A percentile compares a stretch with the other conserved stretches of the same genome.
phyloP scores from a whole-genome alignment of 2,329 filamentous ascomycete genomes.

The Aspergillus thermomutatus region DNA sequence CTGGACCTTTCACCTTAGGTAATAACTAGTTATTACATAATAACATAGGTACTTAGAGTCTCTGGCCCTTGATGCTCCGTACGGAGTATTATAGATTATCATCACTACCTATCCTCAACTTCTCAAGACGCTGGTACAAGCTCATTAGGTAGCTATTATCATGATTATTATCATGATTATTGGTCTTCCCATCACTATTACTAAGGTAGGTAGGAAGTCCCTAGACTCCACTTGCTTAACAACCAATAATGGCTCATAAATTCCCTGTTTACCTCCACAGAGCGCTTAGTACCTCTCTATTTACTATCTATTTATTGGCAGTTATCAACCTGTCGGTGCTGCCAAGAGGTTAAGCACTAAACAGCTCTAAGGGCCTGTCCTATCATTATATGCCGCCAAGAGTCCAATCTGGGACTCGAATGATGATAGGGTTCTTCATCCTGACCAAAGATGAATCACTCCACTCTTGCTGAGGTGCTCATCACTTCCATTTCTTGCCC shows the following conservation, averaged over 20 bases:
- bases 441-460: neutral
- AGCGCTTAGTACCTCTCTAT: too few species aligned
- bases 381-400: neutral
- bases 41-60: too few species aligned
- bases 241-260: neutral
- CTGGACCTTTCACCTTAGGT: too few species aligned
- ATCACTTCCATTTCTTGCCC: neutral
- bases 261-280: too few species aligned
- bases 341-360: neutral
- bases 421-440: too few species aligned
- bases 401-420: neutral
- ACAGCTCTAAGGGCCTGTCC: neutral
- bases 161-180: too few species aligned
- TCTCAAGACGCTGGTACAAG: too few species aligned
- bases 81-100: too few species aligned
- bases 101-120: too few species aligned
- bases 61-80: too few species aligned
- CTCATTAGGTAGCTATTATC: too few species aligned
- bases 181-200: neutral
- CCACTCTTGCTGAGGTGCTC: neutral
- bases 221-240: neutral
- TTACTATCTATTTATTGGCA: neutral
- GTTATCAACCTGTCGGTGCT: neutral
- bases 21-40: too few species aligned
- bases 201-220: neutral